phyloP scores from a whole-genome alignment of 2,329 filamentous ascomycete genomes.

The Simplicillium sp. region DNA sequence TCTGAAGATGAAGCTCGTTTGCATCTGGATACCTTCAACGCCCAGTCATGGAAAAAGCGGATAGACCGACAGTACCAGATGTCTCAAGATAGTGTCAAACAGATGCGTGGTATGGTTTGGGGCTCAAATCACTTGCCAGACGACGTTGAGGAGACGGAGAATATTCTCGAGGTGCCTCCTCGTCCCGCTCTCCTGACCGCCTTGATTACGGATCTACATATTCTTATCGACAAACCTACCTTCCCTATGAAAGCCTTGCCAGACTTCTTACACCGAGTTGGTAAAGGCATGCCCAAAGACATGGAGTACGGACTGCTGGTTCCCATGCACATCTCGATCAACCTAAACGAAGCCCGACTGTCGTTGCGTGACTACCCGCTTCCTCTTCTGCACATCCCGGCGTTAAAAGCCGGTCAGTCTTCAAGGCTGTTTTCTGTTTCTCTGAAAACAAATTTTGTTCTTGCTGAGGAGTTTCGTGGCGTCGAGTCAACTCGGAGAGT shows the following conservation, averaged over 20 bases:
- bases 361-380: slow-evolving; percentile 87
- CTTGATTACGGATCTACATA: slow-evolving; percentile 73
- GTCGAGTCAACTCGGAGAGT: slow-evolving; percentile 71
- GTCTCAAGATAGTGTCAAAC: slow-evolving; percentile 65
- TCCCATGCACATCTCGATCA: slow-evolving; percentile 81
- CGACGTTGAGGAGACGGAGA: slow-evolving; percentile 74
- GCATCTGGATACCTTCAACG: slow-evolving; percentile 69
- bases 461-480: slow-evolving; percentile 86
- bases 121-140: slow-evolving; percentile 73
- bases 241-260: slow-evolving; percentile 78
- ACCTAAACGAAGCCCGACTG: slow-evolving; percentile 83
- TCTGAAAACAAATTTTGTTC: slow-evolving; percentile 82
- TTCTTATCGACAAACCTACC: slow-evolving; percentile 83
- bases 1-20: slow-evolving; percentile 67
- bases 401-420: slow-evolving; percentile 70
- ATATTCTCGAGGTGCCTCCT: slow-evolving; percentile 75
- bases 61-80: slow-evolving; percentile 69
- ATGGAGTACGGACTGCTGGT: slow-evolving; percentile 86
- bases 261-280: slow-evolving; percentile 75
- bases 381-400: slow-evolving; percentile 82
- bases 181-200: slow-evolving; percentile 76
- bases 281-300: slow-evolving; percentile 91
- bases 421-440: slow-evolving; percentile 72
- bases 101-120: slow-evolving; percentile 72
- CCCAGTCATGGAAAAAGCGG: slow-evolving; percentile 83